Percentiles rank a stretch among this genome's conserved stretches.
Evolutionary conservation across 2,329 filamentous ascomycete genomes (phyloP).

Genomic region (Botrytis byssoidea): DNA sequence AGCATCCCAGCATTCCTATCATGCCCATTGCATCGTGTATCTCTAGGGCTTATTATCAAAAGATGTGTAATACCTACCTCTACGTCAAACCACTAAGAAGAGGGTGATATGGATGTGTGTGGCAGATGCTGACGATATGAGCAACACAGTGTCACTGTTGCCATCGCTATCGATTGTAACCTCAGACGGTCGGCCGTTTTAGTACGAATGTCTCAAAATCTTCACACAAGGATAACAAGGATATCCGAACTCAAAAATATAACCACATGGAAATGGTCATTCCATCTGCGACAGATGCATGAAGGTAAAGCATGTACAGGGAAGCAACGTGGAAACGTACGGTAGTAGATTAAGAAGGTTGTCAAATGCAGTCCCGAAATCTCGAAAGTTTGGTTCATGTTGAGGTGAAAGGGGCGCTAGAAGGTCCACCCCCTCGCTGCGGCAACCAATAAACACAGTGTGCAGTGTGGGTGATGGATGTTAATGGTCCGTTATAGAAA

Average conservation of each 20-base stretch:
- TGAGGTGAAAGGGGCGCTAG: background rate
- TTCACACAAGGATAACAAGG: background rate
- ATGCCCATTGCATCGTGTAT: background rate
- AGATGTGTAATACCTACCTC: background rate
- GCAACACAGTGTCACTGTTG: background rate
- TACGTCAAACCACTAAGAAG: background rate
- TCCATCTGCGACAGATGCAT: background rate
- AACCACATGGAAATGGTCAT: slow-evolving; percentile 13
- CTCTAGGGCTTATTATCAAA: background rate
- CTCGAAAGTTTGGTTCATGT: slow-evolving; percentile 2
- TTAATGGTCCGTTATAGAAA: background rate
- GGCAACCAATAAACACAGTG: slow-evolving; percentile 6
- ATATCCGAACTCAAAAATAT: slow-evolving; percentile 2
- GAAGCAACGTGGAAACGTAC: slow-evolving; percentile 20
- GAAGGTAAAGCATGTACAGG: slow-evolving; percentile 3
- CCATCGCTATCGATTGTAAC: slow-evolving; percentile 8
- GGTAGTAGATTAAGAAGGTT: background rate
- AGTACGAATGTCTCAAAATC: background rate
- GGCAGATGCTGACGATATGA: slow-evolving; percentile 10
- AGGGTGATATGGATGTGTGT: background rate
- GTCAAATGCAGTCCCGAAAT: slow-evolving; percentile 10
- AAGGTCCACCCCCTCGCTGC: slow-evolving; percentile 1
- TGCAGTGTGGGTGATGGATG: background rate
- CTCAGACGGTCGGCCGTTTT: slow-evolving; percentile 17
- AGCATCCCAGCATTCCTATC: background rate